Conservation (phyloP, 2,329 filamentous ascomycete genomes). For the Chalaropsis thielavioides region DNA sequence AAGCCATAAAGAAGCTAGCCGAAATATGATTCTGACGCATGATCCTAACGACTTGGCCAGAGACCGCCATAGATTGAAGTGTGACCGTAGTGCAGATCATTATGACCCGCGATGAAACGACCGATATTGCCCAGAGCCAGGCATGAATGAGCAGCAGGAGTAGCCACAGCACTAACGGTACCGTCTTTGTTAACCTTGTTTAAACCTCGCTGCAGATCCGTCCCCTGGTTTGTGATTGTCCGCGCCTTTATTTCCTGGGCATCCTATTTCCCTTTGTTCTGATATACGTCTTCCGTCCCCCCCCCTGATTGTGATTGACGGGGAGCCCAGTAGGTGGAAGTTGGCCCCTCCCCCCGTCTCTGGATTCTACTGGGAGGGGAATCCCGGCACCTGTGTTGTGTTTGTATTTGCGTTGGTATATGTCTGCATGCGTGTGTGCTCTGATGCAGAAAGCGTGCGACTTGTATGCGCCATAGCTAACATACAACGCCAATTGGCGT, state of each 20-base stretch:
- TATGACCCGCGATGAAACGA: background rate
- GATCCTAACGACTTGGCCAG: background rate
- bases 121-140: background rate
- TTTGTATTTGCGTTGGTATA: no score
- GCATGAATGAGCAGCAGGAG: background rate
- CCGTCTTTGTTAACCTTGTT: background rate
- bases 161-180: no score
- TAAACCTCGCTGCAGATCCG: background rate
- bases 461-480: background rate
- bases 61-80: background rate
- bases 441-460: background rate
- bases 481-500: background rate
- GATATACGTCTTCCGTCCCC: background rate
- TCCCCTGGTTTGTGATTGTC: background rate
- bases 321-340: background rate
- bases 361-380: background rate
- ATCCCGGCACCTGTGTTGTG: background rate
- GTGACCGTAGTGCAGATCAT: background rate
- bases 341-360: background rate
- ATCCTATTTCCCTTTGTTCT: background rate
- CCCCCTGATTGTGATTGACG: background rate
- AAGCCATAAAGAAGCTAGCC: background rate
- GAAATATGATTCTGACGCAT: constrained; percentile 5
- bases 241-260: background rate
- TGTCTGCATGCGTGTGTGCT: no score